Conservation (phyloP, 164 flowering plant genomes). For the Dillenia turbinata region DNA sequence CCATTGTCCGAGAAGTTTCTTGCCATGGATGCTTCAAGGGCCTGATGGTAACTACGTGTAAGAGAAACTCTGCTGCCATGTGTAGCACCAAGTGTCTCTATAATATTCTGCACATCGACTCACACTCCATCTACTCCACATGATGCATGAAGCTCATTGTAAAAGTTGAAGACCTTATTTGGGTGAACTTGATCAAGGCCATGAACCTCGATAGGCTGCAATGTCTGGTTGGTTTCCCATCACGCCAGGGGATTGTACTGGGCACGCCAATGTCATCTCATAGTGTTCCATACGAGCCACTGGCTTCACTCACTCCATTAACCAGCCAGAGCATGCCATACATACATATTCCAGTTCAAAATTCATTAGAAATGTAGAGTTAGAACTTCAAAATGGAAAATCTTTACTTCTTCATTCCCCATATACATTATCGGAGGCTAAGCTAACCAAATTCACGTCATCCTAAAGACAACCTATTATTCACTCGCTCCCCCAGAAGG, state of each 20-base stretch:
- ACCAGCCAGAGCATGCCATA: conserved; percentile 96
- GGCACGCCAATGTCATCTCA: conserved; percentile 69
- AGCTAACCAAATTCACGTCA: too few species aligned
- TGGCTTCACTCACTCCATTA: conserved; percentile 98
- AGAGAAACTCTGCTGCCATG: conserved; percentile 89
- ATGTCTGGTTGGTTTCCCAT: conserved; percentile 88
- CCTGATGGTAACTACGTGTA: conserved; percentile 80
- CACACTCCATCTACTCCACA: conserved; percentile 94
- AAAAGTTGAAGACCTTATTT: conserved; percentile 82
- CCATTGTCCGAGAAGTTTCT: conserved; percentile 86
- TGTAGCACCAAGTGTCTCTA: conserved; percentile 90
- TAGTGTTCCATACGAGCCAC: conserved; percentile 85
- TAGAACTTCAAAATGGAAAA: neutral
- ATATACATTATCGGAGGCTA: too few species aligned
- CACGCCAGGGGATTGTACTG: conserved; percentile 82
- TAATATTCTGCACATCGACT: conserved; percentile 89
- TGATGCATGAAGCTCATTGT: conserved; percentile 85
- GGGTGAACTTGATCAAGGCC: conserved; percentile 93
- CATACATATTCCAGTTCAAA: conserved; percentile 63
- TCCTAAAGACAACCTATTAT: too few species aligned
- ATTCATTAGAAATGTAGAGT: neutral
- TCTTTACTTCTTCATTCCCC: too few species aligned
- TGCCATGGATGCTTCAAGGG: conserved; percentile 84
- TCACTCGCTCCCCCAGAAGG: too few species aligned
- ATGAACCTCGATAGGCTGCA: conserved; percentile 66